Evolutionary conservation across 2,329 filamentous ascomycete species (phyloP).

Genomic region (Madurella mycetomatis): DNA sequence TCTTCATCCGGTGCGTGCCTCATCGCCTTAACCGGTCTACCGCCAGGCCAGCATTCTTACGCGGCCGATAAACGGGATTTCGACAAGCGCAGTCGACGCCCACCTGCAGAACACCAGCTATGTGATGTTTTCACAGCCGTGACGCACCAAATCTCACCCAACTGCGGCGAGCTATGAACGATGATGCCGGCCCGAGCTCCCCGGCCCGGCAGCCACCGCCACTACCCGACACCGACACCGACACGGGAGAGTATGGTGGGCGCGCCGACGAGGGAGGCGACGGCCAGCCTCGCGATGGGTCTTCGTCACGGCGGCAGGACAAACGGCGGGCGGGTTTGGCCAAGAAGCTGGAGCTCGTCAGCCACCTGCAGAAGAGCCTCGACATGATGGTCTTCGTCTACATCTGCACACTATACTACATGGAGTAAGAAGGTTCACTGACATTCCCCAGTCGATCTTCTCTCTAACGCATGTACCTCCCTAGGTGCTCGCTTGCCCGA

Average conservation of each 20-base stretch:
- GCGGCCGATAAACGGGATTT: not conserved
- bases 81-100: not conserved
- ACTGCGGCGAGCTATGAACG: conserved; percentile 40
- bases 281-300: conserved; percentile 12
- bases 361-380: conserved; percentile 55
- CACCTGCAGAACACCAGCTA: conserved; percentile 2
- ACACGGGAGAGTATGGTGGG: conserved; percentile 1
- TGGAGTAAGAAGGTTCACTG: conserved; percentile 49
- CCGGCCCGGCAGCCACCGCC: conserved; percentile 31
- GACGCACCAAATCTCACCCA: conserved; percentile 11
- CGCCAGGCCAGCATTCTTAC: not conserved
- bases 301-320: conserved; percentile 19
- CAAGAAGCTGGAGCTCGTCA: conserved; percentile 59
- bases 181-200: conserved; percentile 42
- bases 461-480: conserved; percentile 15
- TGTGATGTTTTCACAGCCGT: conserved; percentile 8
- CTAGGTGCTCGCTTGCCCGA: conserved; percentile 61
- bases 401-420: conserved; percentile 63
- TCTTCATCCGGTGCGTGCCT: not conserved
- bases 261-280: conserved; percentile 10
- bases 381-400: conserved; percentile 62
- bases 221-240: conserved; percentile 9
- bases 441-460: not conserved
- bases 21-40: not conserved
- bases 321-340: conserved; percentile 34